phyloP scores from a whole-genome alignment of 2,329 filamentous ascomycete genomes.

The Penicillium sp. region DNA sequence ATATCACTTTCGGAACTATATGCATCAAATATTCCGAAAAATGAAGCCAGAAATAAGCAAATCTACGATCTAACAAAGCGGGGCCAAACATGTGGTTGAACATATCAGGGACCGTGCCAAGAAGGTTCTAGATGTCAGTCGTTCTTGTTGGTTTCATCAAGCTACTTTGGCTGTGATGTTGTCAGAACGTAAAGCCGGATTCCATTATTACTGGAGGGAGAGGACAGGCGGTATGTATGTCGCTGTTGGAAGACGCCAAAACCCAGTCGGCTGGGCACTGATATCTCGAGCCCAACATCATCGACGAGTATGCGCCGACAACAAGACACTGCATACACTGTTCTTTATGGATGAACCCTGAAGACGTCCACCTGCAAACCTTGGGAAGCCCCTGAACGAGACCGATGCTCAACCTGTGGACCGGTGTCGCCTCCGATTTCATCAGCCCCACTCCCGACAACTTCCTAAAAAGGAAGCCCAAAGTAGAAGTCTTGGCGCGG shows the following conservation, averaged over 20 bases:
- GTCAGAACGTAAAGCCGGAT: no score
- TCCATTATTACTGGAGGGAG: no score
- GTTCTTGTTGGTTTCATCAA: no score
- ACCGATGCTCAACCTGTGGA: background rate
- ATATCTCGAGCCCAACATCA: background rate
- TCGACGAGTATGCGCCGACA: background rate
- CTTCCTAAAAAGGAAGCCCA: conserved; percentile 20
- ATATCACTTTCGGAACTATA: no score
- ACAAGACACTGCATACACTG: background rate
- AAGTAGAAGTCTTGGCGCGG: conserved; percentile 5
- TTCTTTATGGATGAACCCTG: background rate
- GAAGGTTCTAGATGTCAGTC: no score
- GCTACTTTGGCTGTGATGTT: no score
- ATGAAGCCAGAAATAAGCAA: no score
- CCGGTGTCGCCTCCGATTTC: background rate
- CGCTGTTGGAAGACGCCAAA: background rate
- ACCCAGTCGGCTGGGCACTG: background rate
- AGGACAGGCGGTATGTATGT: no score
- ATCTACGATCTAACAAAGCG: no score
- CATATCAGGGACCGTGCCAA: no score
- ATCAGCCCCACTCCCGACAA: conserved; percentile 18
- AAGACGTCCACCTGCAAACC: background rate
- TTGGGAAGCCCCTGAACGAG: background rate
- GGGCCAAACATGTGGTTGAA: no score
- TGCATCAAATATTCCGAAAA: no score